These are phyloP conservation scores for Bisporella sp. DNA, from an alignment of 2,329 filamentous ascomycete species.

Conservation along the genomic window DNA sequence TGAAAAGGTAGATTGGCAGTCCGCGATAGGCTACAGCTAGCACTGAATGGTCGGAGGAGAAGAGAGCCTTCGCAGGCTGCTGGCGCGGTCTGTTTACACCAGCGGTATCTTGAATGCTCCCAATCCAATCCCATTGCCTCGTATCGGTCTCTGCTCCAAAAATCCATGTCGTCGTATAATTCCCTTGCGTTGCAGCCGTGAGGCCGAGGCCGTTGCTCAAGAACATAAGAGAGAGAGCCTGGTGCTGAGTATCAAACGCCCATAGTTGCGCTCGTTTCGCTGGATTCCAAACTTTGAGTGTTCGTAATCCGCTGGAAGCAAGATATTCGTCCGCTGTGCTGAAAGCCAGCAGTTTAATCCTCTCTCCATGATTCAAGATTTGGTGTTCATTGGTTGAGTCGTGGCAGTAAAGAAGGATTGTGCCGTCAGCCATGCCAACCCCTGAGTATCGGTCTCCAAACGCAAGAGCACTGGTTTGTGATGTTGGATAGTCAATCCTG, in stretches of 20 bases:
- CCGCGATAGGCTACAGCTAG: conserved; percentile 6
- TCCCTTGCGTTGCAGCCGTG: conserved; percentile 9
- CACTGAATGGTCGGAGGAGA: conserved; percentile 5
- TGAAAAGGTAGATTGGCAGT: conserved; percentile 12
- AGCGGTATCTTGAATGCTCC: neutral
- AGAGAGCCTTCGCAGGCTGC: conserved; percentile 3
- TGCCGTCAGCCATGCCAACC: conserved; percentile 25
- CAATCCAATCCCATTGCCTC: neutral
- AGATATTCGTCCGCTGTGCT: conserved; percentile 19
- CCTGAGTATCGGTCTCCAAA: conserved; percentile 24
- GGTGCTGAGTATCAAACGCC: conserved; percentile 11
- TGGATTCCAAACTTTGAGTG: conserved; percentile 16
- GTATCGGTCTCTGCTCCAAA: conserved; percentile 1
- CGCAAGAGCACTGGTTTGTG: conserved; percentile 18
- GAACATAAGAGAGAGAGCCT: conserved; percentile 12
- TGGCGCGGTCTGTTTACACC: neutral
- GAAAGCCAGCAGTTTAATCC: conserved; percentile 21
- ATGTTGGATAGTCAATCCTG: conserved; percentile 23
- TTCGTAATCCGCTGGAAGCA: conserved; percentile 17
- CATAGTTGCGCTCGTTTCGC: conserved; percentile 10
- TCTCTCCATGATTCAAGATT: conserved; percentile 21
- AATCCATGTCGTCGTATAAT: conserved; percentile 16
- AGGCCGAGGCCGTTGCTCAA: conserved; percentile 12
- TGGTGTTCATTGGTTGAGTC: conserved; percentile 15
- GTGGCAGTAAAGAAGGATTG: conserved; percentile 25